Base-by-base conservation (phyloP, 192 early-diverging fungal genomes). In the Umbelopsis sp. region DNA sequence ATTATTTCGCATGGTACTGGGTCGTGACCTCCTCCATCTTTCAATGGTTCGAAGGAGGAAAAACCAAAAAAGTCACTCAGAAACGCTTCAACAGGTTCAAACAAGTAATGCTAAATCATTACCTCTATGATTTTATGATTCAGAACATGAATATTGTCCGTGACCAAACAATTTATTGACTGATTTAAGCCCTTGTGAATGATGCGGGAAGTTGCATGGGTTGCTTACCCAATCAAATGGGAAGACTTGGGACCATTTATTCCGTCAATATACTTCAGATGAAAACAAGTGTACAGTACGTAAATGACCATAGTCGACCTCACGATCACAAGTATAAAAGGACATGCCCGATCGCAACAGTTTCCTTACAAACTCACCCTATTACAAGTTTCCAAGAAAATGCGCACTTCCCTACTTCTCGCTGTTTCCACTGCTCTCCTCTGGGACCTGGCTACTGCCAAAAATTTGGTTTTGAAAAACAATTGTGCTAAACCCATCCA, bases 381-480 rank as follows among this genome's bases (percentile, higher is more conserved):
- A n/a, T n/a, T 44, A 44, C 43, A 44, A 12, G 43, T 44, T 44
- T 47, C 36, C 36, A 25, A 59, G 16, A 59, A 59, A 20, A 62
- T 62, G 56, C 56, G 56, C 31, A 34, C 56, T 16, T 34, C 56
- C 29, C 26, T 62, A 7, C 11, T 62, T 32, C 56, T 62, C 29
- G 56, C 31, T 34, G 47, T 21, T 17, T 29, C 56, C 31, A 16
- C 56, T n/a, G 56, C 31, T 11, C 56, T 62, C 26, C 56, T 62
- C 32, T 62, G 26, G 29, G 29, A 62, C 26, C 17, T 32, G 24
- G 56, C 31, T 16, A 2, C 56, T 62, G 56, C 56, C 31, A 62
- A 62, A n/a, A 62, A 34, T 26, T 32, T 62, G 29, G 31, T 34
- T 31, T 62, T 62, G 56, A 32, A 34, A 3, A 62, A 62, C 56